Evolutionary conservation across 371 early-diverging fungal genomes (phyloP).

Genomic region (Mucor piriformis): DNA sequence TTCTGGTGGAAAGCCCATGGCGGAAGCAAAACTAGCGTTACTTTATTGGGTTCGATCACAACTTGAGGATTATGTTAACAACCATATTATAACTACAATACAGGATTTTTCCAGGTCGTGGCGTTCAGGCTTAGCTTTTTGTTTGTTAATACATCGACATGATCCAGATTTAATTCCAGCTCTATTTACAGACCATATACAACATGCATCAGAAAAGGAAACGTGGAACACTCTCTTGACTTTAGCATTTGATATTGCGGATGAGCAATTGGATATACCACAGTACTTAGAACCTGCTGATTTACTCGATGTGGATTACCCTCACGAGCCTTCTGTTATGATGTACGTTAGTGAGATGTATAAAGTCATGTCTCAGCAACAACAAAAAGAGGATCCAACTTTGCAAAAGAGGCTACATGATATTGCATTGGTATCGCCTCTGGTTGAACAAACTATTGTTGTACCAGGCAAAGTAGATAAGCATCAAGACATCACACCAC

Average conservation of each 20-base stretch:
- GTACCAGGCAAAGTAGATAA: neutral
- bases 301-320: conserved; percentile 38
- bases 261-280: conserved; percentile 36
- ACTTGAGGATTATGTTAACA: conserved; percentile 56
- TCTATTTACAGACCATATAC: conserved; percentile 41
- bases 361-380: conserved; percentile 37
- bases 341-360: conserved; percentile 52
- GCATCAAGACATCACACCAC: conserved; percentile 2
- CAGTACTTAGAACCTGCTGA: conserved; percentile 46
- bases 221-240: conserved; percentile 32
- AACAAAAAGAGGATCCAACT: conserved; percentile 17
- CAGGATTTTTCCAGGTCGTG: conserved; percentile 73
- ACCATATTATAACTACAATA: conserved; percentile 54
- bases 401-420: conserved; percentile 14
- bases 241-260: conserved; percentile 41
- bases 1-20: conserved; percentile 16
- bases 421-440: conserved; percentile 4
- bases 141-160: conserved; percentile 69
- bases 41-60: conserved; percentile 72
- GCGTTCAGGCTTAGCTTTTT: conserved; percentile 74
- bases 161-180: conserved; percentile 65
- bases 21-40: conserved; percentile 57
- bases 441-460: neutral
- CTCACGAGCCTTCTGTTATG: conserved; percentile 55
- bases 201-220: conserved; percentile 22